Conservation (phyloP, 331 rosid species). For the Arachis monticola region DNA sequence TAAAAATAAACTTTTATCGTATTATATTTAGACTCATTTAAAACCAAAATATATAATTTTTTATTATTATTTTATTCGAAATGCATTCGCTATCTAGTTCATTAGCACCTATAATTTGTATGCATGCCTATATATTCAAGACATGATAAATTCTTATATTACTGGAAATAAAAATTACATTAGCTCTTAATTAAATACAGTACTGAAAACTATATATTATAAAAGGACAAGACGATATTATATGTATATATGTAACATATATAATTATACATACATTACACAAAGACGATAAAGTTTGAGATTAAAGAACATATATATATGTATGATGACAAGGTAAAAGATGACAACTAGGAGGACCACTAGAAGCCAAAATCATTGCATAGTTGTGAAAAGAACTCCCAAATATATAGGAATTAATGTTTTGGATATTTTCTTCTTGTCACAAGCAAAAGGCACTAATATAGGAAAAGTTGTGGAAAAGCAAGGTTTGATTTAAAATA, state of each 20-base stretch:
- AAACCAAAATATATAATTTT: too few relatives aligned
- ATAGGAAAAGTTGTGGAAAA: neutral
- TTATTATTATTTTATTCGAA: too few relatives aligned
- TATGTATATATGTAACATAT: too few relatives aligned
- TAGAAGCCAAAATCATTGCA: neutral
- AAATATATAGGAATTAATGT: neutral
- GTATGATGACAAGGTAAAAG: neutral
- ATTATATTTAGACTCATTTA: too few relatives aligned
- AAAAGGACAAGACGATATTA: neutral
- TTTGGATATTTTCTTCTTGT: neutral
- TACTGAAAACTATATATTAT: neutral
- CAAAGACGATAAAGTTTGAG: neutral
- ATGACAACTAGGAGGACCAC: neutral
- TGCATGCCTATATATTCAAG: too few relatives aligned
- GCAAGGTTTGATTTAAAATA: neutral
- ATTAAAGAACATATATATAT: too few relatives aligned
- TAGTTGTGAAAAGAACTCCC: neutral
- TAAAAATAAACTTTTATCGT: too few relatives aligned
- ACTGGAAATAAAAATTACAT: too few relatives aligned
- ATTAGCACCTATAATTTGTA: too few relatives aligned
- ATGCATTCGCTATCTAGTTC: too few relatives aligned
- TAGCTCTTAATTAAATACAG: neutral
- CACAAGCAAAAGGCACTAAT: neutral
- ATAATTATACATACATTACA: neutral
- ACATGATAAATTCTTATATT: too few relatives aligned